phyloP scores from a whole-genome alignment of 2,329 filamentous ascomycete genomes.

The Aspergillus quadrilineatus region DNA sequence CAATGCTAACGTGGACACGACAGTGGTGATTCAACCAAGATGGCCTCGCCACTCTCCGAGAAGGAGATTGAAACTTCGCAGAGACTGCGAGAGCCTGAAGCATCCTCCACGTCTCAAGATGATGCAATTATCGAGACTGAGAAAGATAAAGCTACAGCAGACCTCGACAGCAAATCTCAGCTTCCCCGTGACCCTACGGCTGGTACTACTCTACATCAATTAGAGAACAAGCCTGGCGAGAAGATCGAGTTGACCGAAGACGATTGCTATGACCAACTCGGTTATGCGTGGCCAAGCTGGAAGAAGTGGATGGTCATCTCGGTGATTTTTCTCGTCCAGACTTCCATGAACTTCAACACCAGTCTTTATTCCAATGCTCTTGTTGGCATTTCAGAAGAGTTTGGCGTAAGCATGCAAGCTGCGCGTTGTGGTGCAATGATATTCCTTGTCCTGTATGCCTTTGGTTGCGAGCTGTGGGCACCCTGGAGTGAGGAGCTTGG shows the following conservation, averaged over 20 bases:
- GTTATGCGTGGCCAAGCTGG: conserved; percentile 58
- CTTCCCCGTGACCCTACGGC: conserved; percentile 17
- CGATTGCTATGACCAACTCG: conserved; percentile 66
- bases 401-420: conserved; percentile 65
- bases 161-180: conserved; percentile 18
- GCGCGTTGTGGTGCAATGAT: conserved; percentile 73
- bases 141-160: conserved; percentile 22
- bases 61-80: conserved; percentile 24
- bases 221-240: conserved; percentile 26
- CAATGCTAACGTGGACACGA: conserved; percentile 1
- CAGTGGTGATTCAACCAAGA: conserved; percentile 15
- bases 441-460: conserved; percentile 77
- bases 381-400: conserved; percentile 64
- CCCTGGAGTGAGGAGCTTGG: conserved; percentile 85
- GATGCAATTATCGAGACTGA: conserved; percentile 24
- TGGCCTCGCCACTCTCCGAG: conserved; percentile 20
- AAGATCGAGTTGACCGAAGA: conserved; percentile 48
- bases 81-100: conserved; percentile 31
- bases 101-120: conserved; percentile 34
- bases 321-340: conserved; percentile 72
- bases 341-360: conserved; percentile 78
- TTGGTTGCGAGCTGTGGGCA: conserved; percentile 85
- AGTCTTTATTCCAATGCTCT: conserved; percentile 71
- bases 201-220: conserved; percentile 24
- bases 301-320: conserved; percentile 73